These are phyloP conservation scores for Grammothele lineata DNA, from an alignment of 768 basidiomycete species.

Conservation along the genomic window DNA sequence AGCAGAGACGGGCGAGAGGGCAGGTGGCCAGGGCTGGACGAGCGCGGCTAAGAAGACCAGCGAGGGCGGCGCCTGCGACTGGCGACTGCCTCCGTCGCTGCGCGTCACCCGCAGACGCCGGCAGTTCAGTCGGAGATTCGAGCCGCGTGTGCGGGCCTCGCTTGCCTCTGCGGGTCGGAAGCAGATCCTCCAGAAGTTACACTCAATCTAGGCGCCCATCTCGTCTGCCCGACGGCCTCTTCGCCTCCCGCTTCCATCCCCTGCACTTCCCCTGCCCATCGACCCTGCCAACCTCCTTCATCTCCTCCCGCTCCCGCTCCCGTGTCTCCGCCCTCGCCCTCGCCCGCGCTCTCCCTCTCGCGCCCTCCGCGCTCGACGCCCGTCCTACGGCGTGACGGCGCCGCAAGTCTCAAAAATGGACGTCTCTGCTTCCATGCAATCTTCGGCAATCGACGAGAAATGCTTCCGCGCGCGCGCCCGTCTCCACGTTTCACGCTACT, in stretches of 20 bases:
- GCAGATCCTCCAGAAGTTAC: conserved; percentile 3
- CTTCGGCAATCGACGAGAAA: too few relatives aligned
- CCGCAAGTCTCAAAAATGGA: too few relatives aligned
- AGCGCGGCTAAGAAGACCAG: not conserved
- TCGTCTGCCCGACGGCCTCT: not conserved
- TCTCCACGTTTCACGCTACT: too few relatives aligned
- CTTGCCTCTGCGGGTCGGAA: conserved; percentile 1
- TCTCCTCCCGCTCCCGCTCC: not conserved
- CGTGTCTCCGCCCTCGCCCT: not conserved
- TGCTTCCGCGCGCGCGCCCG: too few relatives aligned
- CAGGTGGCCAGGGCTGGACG: not conserved
- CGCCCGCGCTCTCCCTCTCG: not conserved
- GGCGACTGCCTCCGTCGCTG: not conserved
- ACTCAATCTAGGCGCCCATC: conserved; percentile 16
- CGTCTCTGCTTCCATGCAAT: too few relatives aligned
- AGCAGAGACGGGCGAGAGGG: not conserved
- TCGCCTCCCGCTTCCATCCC: not conserved
- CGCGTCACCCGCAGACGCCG: not conserved
- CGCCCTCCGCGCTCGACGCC: not conserved
- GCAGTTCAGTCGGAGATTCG: not conserved
- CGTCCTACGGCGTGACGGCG: too few relatives aligned
- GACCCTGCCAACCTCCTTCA: not conserved
- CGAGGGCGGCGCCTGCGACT: not conserved
- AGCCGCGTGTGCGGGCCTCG: not conserved
- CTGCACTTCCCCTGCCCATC: not conserved